Conservation (phyloP, 306 rosid genomes). For the Comarum palustre region DNA sequence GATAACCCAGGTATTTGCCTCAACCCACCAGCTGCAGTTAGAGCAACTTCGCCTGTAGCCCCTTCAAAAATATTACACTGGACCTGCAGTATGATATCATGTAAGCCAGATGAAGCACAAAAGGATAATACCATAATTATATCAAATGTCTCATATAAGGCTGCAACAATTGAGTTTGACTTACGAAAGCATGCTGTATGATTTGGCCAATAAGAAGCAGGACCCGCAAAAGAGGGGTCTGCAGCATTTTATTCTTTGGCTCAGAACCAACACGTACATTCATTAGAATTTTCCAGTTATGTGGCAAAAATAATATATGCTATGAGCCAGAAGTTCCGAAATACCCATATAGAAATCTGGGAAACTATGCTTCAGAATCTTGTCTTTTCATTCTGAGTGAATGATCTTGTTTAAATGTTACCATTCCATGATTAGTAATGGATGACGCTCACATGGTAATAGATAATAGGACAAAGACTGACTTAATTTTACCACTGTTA, state of each 20-base stretch:
- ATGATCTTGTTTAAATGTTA: not conserved
- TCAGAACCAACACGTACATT: not conserved
- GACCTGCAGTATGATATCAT: constrained; percentile 49
- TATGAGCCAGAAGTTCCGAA: constrained; percentile 10
- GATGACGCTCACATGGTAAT: not conserved
- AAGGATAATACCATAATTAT: constrained; percentile 5
- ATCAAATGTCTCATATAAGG: constrained; percentile 11
- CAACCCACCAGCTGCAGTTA: constrained; percentile 81
- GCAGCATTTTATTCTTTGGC: constrained; percentile 6
- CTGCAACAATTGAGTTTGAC: constrained; percentile 2
- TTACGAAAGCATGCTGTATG: not conserved
- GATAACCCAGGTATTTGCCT: constrained; percentile 77
- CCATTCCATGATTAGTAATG: constrained; percentile 6
- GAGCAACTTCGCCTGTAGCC: constrained; percentile 71
- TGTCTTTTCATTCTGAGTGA: not conserved
- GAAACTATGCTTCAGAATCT: not conserved
- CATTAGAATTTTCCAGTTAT: not conserved
- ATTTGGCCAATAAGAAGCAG: not conserved
- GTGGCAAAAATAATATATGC: constrained; percentile 7
- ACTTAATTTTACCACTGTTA: constrained; percentile 19
- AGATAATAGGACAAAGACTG: not conserved
- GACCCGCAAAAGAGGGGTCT: not conserved
- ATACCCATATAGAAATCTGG: not conserved
- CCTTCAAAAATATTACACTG: constrained; percentile 93
- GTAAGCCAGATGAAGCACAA: constrained; percentile 18